phyloP scores from a whole-genome alignment of 2,329 filamentous ascomycete genomes.

The Colletotrichum sp. region DNA sequence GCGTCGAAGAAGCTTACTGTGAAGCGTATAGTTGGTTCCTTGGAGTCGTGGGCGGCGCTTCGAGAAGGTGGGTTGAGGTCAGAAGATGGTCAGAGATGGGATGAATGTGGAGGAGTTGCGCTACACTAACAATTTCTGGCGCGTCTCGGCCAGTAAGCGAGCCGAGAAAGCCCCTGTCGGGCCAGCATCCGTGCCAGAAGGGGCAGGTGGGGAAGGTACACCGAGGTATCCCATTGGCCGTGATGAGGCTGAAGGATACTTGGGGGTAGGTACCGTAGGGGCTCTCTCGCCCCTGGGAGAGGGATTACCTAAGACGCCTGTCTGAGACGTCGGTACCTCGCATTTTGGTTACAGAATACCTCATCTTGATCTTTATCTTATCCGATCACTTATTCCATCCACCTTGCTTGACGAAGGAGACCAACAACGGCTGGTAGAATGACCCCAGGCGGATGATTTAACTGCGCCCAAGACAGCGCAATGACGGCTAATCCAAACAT shows the following conservation, averaged over 20 bases:
- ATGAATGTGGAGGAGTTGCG: conserved; percentile 17
- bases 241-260: background rate
- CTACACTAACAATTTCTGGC: conserved; percentile 18
- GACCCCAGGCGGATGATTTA: background rate
- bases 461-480: background rate
- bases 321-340: background rate
- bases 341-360: background rate
- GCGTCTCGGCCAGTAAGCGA: conserved; percentile 21
- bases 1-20: background rate
- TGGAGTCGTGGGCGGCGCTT: background rate
- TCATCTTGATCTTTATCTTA: background rate
- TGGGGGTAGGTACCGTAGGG: background rate
- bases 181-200: background rate
- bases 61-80: conserved; percentile 10
- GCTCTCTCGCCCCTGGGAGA: background rate
- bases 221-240: background rate
- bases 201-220: background rate
- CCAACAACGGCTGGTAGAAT: background rate
- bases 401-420: background rate
- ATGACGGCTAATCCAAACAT: background rate
- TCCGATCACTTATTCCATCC: background rate
- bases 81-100: conserved; percentile 16
- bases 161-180: conserved; percentile 9
- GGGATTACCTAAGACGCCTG: conserved; percentile 1
- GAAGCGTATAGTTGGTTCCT: conserved; percentile 2